Base-by-base conservation (phyloP, 1,284 basidiomycete species). In the Earliella scabrosa region DNA sequence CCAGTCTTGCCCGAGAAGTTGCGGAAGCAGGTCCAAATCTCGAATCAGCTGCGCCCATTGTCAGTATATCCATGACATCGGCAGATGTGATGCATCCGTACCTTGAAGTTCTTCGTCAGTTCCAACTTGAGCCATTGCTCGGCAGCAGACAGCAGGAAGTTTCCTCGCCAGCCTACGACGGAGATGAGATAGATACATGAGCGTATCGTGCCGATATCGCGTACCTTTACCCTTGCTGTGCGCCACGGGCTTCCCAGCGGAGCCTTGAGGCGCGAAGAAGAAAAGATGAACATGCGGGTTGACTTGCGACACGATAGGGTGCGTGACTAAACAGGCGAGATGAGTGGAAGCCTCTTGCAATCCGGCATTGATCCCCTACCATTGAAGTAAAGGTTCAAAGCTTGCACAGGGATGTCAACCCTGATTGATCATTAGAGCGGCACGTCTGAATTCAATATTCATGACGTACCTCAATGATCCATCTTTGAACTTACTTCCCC, bases 231-330 rank as follows among this genome's bases (percentile, higher is more conserved):
- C 93, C 70, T 91, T 93, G 14, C 93, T 81, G 72, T 96, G 94
- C 6, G 93, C 92, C 1, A 98, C 96, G 0, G 96, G 96, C 65
- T 89, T 89, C 26, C 97, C 97, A 3, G 96, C 94, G 0, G 95
- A 94, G 4, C 97, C 97, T 65, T 93, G 82, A 27, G 95, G 92
- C 1, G 94, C 94, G 68, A 98, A 98, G 76, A 97, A 97, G 77
- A 99, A 99, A n/a, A 98, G 66, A 72, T 98, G 97, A 11, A 99
- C 94, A 71, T 99, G 97, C 0, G 96, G 97, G 68, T 98, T 99
- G 27, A 93, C 95, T 76, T 96, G 96, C 1, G 93, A 95, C 32
- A 99, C 97, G 45, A 98, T 90, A 2, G 94, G 92, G 71, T 97
- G 90, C 61, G 95, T 98, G 57, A 97, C 95, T 94, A 63, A 27